Conservation (phyloP, 306 rosid genomes). For the Alnus rubra region DNA sequence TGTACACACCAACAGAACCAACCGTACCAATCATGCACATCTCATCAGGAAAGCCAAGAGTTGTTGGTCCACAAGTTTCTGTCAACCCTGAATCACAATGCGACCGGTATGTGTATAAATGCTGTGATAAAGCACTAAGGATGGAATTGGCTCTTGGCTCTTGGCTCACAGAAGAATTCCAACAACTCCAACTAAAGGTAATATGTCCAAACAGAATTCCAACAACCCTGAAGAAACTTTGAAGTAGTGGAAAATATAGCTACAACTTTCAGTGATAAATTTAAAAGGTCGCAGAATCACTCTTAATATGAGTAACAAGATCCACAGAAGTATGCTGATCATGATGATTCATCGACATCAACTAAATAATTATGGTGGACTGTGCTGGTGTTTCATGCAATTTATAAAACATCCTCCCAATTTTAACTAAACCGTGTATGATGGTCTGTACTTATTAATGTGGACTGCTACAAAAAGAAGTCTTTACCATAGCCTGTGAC, state of each 20-base stretch:
- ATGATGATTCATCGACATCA: too few species aligned
- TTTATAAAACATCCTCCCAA: too few species aligned
- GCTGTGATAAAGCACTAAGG: not conserved
- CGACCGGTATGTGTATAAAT: not conserved
- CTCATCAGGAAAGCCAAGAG: slow-evolving; percentile 71
- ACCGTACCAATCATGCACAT: slow-evolving; percentile 84
- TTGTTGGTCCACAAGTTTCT: slow-evolving; percentile 79
- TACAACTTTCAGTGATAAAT: not conserved
- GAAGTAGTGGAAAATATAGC: not conserved
- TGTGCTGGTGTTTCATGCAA: too few species aligned
- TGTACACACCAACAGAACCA: slow-evolving; percentile 59
- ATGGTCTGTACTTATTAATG: not conserved
- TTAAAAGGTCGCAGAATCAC: not conserved
- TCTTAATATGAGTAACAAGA: not conserved
- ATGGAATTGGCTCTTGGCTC: too few species aligned
- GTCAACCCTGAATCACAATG: slow-evolving; percentile 66
- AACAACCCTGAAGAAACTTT: not conserved
- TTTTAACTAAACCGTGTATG: too few species aligned
- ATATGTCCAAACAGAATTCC: too few species aligned
- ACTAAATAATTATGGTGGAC: too few species aligned
- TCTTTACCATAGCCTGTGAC: slow-evolving; percentile 79
- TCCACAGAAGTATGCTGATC: not conserved
- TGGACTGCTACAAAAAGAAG: not conserved
- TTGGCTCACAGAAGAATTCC: not conserved
- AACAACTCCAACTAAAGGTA: too few species aligned